Evolutionary conservation across 805 yeast genomes (phyloP).

Genomic region (Danielia oregonensis): DNA sequence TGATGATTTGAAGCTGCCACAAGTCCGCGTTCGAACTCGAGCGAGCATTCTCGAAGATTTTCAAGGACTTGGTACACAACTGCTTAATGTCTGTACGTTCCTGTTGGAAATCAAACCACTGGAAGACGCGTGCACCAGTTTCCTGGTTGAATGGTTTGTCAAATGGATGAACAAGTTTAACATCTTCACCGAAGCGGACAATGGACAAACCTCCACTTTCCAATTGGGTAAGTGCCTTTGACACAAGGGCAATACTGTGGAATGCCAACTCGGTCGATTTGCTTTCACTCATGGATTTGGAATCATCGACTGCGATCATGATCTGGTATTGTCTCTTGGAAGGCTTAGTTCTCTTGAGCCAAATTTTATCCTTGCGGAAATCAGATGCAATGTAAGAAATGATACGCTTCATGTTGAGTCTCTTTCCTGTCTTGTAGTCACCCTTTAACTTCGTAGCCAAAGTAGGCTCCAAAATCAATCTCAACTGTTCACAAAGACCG

Average conservation of each 20-base stretch:
- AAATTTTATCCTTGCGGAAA: slow-evolving; percentile 94
- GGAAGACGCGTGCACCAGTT: slow-evolving; percentile 79
- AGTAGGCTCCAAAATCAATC: slow-evolving; percentile 93
- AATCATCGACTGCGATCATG: slow-evolving; percentile 96
- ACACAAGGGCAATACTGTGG: slow-evolving; percentile 89
- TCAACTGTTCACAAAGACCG: slow-evolving; percentile 83
- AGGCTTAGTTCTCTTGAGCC: slow-evolving; percentile 97
- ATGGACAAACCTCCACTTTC: slow-evolving; percentile 93
- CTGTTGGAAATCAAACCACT: slow-evolving; percentile 88
- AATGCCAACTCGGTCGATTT: slow-evolving; percentile 87
- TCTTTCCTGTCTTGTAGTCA: slow-evolving; percentile 95
- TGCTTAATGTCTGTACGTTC: slow-evolving; percentile 78
- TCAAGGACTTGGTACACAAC: slow-evolving; percentile 68
- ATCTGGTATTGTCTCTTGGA: slow-evolving; percentile 96
- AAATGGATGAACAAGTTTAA: slow-evolving; percentile 85
- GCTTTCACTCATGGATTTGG: slow-evolving; percentile 95
- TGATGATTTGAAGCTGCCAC: slow-evolving; percentile 91
- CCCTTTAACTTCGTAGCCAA: slow-evolving; percentile 92
- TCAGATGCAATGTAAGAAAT: slow-evolving; percentile 97
- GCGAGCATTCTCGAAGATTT: slow-evolving; percentile 62
- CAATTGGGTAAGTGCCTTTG: slow-evolving; percentile 87
- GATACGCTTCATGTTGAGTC: slow-evolving; percentile 95
- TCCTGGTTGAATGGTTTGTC: slow-evolving; percentile 80
- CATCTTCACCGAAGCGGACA: slow-evolving; percentile 83
- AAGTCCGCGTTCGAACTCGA: slow-evolving; percentile 51